Evolutionary conservation across 768 basidiomycete genomes (phyloP).

Genomic region (Pleurotus djamor): DNA sequence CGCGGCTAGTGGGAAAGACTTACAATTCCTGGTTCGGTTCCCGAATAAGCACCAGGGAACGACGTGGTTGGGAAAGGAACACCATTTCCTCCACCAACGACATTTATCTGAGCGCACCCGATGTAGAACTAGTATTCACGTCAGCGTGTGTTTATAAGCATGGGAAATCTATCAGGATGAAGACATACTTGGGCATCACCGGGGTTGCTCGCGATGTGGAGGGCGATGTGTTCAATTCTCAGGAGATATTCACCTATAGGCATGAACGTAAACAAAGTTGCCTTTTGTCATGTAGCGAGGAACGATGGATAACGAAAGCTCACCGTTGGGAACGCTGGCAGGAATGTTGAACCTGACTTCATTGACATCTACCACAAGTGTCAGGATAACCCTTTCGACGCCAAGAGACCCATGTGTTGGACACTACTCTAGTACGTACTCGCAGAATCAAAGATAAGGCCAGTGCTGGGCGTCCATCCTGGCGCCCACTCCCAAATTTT

Average conservation of each 20-base stretch:
- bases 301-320: no score
- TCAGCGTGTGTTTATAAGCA: background rate
- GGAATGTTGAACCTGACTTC: constrained; percentile 32
- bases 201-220: constrained; percentile 24
- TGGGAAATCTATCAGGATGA: background rate
- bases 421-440: no score
- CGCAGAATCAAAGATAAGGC: constrained; percentile 24
- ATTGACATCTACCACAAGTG: constrained; percentile 28
- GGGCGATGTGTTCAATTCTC: constrained; percentile 33
- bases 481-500: constrained; percentile 41
- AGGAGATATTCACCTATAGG: constrained; percentile 24
- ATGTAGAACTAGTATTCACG: constrained; percentile 26
- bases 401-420: no score
- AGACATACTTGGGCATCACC: constrained; percentile 25
- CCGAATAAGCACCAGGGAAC: constrained; percentile 33
- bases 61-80: constrained; percentile 26
- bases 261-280: no score
- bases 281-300: no score
- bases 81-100: constrained; percentile 28
- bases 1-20: constrained; percentile 16
- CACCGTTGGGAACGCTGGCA: constrained; percentile 27
- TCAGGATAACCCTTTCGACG: no score
- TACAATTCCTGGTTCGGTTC: constrained; percentile 28
- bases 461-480: constrained; percentile 24
- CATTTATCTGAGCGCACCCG: constrained; percentile 33